A percentile compares a stretch with the other conserved stretches of the same genome.
phyloP scores from a whole-genome alignment of 2,329 filamentous ascomycete species.

The Endoconidiophora polonica region DNA sequence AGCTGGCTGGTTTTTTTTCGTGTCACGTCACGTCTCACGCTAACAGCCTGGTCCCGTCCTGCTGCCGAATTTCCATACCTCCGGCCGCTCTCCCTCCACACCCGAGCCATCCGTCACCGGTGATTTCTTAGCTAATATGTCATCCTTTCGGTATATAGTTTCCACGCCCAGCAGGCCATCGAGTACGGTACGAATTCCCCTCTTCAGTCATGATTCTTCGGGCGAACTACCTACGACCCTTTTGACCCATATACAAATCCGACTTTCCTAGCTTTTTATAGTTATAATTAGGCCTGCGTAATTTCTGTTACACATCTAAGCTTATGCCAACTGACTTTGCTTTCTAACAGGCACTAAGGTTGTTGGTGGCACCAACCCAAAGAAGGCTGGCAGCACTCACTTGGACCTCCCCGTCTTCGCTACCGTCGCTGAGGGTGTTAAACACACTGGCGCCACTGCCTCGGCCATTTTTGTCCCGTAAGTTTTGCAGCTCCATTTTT shows the following conservation, averaged over 20 bases:
- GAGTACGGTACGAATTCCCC: slow-evolving; percentile 61
- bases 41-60: neutral
- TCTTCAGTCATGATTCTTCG: neutral
- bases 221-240: slow-evolving; percentile 6
- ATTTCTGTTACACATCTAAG: neutral
- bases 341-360: slow-evolving; percentile 69
- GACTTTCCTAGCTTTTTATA: neutral
- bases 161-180: slow-evolving; percentile 95
- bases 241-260: neutral
- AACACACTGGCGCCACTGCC: slow-evolving; percentile 77
- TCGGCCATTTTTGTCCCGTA: slow-evolving; percentile 96
- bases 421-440: slow-evolving; percentile 73
- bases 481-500: slow-evolving; percentile 17
- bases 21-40: neutral
- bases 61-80: neutral
- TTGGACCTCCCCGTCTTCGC: slow-evolving; percentile 86
- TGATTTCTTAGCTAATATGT: neutral
- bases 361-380: slow-evolving; percentile 95
- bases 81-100: neutral
- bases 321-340: slow-evolving; percentile 7
- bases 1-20: neutral
- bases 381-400: slow-evolving; percentile 87
- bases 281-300: neutral
- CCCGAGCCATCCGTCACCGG: neutral
- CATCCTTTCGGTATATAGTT: slow-evolving; percentile 36